Conservation (phyloP, 352 stramenopile species). For the Pythium periplocum region DNA sequence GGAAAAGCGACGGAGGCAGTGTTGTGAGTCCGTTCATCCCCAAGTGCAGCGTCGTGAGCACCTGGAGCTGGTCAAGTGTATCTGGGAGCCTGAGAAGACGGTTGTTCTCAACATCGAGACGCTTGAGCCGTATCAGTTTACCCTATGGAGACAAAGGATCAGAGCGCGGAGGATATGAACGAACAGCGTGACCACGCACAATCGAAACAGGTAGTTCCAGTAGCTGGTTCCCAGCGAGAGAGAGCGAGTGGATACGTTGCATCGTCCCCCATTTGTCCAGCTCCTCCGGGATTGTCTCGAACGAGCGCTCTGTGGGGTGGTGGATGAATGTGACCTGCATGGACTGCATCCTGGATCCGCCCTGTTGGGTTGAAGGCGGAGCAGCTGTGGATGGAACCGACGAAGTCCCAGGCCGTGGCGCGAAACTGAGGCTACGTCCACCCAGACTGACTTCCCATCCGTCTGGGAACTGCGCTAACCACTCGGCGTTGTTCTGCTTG, state of each 20-base stretch:
- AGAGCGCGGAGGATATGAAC: not conserved
- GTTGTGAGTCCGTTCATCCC: constrained; percentile 51
- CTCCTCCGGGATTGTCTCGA: constrained; percentile 28
- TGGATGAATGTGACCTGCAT: constrained; percentile 47
- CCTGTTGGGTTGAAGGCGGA: constrained; percentile 1
- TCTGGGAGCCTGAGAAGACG: constrained; percentile 51
- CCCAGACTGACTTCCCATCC: constrained; percentile 16
- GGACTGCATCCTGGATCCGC: constrained; percentile 19
- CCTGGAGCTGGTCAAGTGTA: constrained; percentile 37
- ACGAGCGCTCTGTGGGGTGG: constrained; percentile 31
- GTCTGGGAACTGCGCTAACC: constrained; percentile 11
- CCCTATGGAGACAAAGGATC: constrained; percentile 21
- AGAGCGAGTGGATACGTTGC: constrained; percentile 32
- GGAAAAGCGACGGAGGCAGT: constrained; percentile 48
- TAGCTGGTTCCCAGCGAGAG: constrained; percentile 58
- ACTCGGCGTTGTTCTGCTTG: constrained; percentile 12
- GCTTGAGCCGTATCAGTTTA: constrained; percentile 47
- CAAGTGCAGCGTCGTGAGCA: constrained; percentile 39
- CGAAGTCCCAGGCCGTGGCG: constrained; percentile 2
- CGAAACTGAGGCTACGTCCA: constrained; percentile 9
- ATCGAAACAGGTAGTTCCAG: constrained; percentile 57
- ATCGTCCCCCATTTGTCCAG: constrained; percentile 52
- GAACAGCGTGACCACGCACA: constrained; percentile 22
- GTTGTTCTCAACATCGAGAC: constrained; percentile 68
- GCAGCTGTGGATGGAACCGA: not conserved